Evolutionary conservation across 192 early-diverging fungal genomes (phyloP), one percentile per base, ranked within the genome.

Genomic region (Entophlyctis luteolus): DNA sequence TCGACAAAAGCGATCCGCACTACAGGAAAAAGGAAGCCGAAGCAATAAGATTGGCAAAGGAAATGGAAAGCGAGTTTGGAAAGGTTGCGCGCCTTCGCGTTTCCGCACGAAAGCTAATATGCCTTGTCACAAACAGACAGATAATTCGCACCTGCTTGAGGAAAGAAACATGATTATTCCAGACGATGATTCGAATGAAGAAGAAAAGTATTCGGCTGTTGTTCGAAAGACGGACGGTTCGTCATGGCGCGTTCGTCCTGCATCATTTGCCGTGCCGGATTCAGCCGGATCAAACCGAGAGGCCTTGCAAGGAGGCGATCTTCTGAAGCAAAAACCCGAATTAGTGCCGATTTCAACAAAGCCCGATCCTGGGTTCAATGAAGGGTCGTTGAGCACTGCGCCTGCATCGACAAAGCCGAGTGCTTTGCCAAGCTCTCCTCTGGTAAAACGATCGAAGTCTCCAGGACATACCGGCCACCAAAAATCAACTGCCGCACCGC

Each of bases 101-200:
- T 27, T 23, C 31, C 18, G 6, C 59, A 22, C 77, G 55, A 31
- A 38, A 22, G 67, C 12, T 52, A 74, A 14, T 57, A n/a, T 78
- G 39, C 37, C 20, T 59, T 42, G 18, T 32, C 55, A 25, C 47
- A 18, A 48, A 35, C 67, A 88, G 86, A 75, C 78, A 22, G 74
- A 75, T 58, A 96, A 95, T 75, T 75, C 84, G 18, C 96, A 99
- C 73, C 73, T 98, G 68, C 84, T 89, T 3, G 95, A 99, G 59
- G 95, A 99, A 78, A 90, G 94, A 31, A 90, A 89, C 25, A 78
- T 81, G 29, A 68, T 76, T 20, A 85, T 83, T 46, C 55, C 42
- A 4, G 67, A 65, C 34, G 77, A 75, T 48, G 79, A 79, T 6
- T 77, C 91, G 66, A 93, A 98, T 67, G 96, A 99, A 72, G 95